Evolutionary conservation across 768 basidiomycete genomes (phyloP), one percentile per base, ranked within the genome.

Genomic region (Hemileccinum rubropunctum): DNA sequence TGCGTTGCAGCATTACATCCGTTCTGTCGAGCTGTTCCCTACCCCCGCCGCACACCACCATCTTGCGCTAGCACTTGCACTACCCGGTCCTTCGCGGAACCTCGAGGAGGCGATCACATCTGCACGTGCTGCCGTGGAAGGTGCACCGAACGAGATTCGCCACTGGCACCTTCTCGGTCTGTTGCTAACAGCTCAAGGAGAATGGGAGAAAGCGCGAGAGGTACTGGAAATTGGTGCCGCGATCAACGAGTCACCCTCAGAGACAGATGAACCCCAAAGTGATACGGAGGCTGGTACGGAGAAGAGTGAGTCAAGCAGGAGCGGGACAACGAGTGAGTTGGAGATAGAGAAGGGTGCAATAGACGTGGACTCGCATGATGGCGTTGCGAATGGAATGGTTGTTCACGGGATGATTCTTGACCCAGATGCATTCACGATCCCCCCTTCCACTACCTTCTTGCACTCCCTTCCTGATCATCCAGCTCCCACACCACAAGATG

Each of bases 161-260:
- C 86, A 88, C 46, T 98, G 94, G 95, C 95, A 98, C 68, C 78
- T 98, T 14, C 76, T 98, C 0, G 92, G 88, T 0, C 71, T 98
- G 5, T 67, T 95, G 11, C 74, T 95, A n/a, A 83, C 84, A 0
- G 85, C 88, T 9, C 72, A 76, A 26, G 90, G 87, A 54, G 84
- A 92, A 56, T 91, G 91, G 89, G 69, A 69, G 30, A 88, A 84
- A 11, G 92, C 95, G 0, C 72, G 72, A 28, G 82, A 83, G 51
- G 83, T 94, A 4, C 67, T 95, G 34, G 89, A 93, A 46, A 74
- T 83, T n/a, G 95, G 89, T 21, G 78, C 86, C 2, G 79, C 68
- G 3, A 62, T 87, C 21, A 76, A 77, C 7, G 82, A 83, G 57
- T 67, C 72, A 4, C 20, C 52, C 1, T 47, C 53, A n/a, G 66